phyloP scores from a whole-genome alignment of 768 basidiomycete species.

The Roridomyces roridus region DNA sequence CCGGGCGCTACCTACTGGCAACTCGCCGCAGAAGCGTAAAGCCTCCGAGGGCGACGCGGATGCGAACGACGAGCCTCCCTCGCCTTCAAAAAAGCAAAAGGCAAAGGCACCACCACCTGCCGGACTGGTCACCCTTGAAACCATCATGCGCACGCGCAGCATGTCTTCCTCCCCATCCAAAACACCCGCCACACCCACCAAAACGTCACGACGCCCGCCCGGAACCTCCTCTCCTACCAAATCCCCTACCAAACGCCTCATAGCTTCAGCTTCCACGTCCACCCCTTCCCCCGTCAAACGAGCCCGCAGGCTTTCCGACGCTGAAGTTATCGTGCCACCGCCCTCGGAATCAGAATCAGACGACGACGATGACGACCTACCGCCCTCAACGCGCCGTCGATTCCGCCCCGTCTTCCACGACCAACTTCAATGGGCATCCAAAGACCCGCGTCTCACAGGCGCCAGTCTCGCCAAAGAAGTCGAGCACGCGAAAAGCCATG shows the following conservation, averaged over 20 bases:
- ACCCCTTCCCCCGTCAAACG: not conserved
- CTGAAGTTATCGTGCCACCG: no score
- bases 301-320: no score
- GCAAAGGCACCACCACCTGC: slow-evolving; percentile 25
- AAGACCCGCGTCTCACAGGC: slow-evolving; percentile 42
- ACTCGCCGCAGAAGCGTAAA: slow-evolving; percentile 49
- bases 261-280: no score
- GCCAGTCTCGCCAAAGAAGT: not conserved
- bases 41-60: slow-evolving; percentile 28
- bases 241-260: slow-evolving; percentile 23
- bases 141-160: slow-evolving; percentile 17
- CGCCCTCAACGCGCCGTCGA: slow-evolving; percentile 35
- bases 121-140: slow-evolving; percentile 21
- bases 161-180: slow-evolving; percentile 18
- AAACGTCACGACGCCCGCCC: not conserved
- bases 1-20: slow-evolving; percentile 42
- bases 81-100: slow-evolving; percentile 51
- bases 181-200: slow-evolving; percentile 2
- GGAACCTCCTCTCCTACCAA: slow-evolving; percentile 5
- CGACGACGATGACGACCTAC: slow-evolving; percentile 23
- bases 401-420: slow-evolving; percentile 58
- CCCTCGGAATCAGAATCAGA: slow-evolving; percentile 24
- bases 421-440: slow-evolving; percentile 52
- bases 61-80: slow-evolving; percentile 40
- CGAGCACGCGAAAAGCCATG: slow-evolving; percentile 8